Base-by-base conservation (phyloP, 1,139 yeast species). In the Hyphopichia buzzinii region DNA sequence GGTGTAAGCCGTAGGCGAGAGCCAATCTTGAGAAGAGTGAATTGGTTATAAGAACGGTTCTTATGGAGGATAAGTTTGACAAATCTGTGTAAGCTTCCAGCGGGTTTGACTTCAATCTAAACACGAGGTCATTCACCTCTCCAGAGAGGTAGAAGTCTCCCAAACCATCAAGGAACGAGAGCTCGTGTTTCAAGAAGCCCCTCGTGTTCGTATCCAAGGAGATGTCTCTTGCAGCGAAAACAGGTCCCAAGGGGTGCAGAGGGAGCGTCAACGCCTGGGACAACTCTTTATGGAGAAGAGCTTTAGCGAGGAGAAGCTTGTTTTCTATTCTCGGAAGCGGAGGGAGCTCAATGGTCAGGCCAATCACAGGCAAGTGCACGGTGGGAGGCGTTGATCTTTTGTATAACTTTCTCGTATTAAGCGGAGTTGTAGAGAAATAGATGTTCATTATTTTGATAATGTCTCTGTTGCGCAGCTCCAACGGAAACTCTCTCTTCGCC, bases 91-190 rank as follows among this genome's bases (percentile, higher is more conserved):
- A 11, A 8, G 10, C 27, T 25, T n/a, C 6, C 7, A 19, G 24
- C 16, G 17, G 15, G 10, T 4, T 13, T 13, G 7, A 17, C 23
- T 19, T 13, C 11, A 30, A 13, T 22, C 14, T 30, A 43, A 63
- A 69, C 35, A 69, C 53, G 32, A 68, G 47, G 36, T 58, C 59
- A 2, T 72, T 61, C 1, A 72, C 59, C 40, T 65, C 73, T 17
- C 62, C 55, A 7, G 73, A 68, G 33, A 69, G 52, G 37, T 59
- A 66, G 40, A 65, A 66, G 47, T 69, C 75, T 0, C 75, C 75
- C 36, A 69, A 56, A 0, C 75, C 75, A 43, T 69, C 75, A 37
- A 65, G 57, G 36, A 67, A 64, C n/a, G 72, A 66, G 28, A 68
- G 54, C 38, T 67, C 73, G 39, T 63, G 56, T 30, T 68, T 49